Base-by-base conservation (phyloP, 352 stramenopile genomes). In the Phytophthora chlamydospora region DNA sequence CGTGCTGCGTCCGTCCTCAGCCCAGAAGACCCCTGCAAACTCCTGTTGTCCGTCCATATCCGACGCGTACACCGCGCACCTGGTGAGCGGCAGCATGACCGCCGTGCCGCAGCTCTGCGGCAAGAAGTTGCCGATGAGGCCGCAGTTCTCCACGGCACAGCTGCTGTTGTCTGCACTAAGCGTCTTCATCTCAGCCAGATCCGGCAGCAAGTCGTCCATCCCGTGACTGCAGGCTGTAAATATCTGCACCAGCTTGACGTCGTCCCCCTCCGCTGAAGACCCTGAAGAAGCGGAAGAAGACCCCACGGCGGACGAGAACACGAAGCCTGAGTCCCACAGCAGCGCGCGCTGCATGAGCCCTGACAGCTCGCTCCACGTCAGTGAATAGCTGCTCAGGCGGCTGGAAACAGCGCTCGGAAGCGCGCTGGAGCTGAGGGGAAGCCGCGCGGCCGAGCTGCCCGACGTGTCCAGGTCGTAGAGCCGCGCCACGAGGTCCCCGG, bases 301-400 rank as follows among this genome's bases (percentile, higher is more conserved):
- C 0, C 38, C 33, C 1, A 50, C 33, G 11, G 61, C 31, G 12
- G 67, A 67, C 42, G 67, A 63, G 29, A 88, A 80, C 35, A 91
- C 80, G 43, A 83, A 85, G 27, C 80, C 82, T 0, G 76, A 71
- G 69, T 91, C 82, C 82, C 82, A 91, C 44, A 91, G 72, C 53
- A 91, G 58, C 41, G 82, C 82, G 56, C 82, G 82, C 57, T 91
- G 82, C 55, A 85, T 77, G 53, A 90, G 61, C 0, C 80, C 80
- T 11, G 82, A 83, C 42, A 91, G 65, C 4, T 49, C 11, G 42
- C 41, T 60, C 80, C 71, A 89, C 5, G 62, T 32, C 3, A 84
- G 68, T 11, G 66, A 46, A 33, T 66, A 61, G 44, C 50, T 65
- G 8, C 43, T 58, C 47, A 88, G 58, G 6, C 76, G 60, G 43